A percentile compares a stretch with the other conserved stretches of the same genome.
phyloP scores from a whole-genome alignment of 2,329 filamentous ascomycete genomes.

The Corynespora cassiicola region DNA sequence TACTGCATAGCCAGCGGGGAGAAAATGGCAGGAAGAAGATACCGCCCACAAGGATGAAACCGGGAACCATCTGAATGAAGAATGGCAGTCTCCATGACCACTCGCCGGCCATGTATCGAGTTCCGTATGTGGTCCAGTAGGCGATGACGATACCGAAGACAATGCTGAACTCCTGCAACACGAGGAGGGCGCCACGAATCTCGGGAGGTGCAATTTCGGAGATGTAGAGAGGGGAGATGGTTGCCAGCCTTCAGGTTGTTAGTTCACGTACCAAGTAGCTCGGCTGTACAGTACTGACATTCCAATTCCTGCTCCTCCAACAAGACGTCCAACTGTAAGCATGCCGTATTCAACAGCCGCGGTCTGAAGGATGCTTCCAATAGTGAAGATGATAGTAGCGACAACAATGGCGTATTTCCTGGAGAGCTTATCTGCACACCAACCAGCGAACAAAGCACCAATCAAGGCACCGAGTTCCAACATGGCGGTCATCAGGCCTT shows the following conservation, averaged over 20 bases:
- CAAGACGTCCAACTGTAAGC: slow-evolving; percentile 57
- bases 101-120: slow-evolving; percentile 50
- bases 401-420: slow-evolving; percentile 60
- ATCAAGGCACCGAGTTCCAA: slow-evolving; percentile 60
- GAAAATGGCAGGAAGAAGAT: slow-evolving; percentile 61
- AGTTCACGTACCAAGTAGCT: slow-evolving; percentile 7
- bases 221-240: slow-evolving; percentile 60
- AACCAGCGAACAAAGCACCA: slow-evolving; percentile 47
- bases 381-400: slow-evolving; percentile 58
- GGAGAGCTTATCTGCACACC: slow-evolving; percentile 60
- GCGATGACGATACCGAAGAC: slow-evolving; percentile 58
- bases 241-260: slow-evolving; percentile 27
- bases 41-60: slow-evolving; percentile 46
- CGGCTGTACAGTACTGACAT: slow-evolving; percentile 44
- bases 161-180: slow-evolving; percentile 56
- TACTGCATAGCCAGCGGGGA: slow-evolving; percentile 60
- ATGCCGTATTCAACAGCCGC: slow-evolving; percentile 58
- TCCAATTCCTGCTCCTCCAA: slow-evolving; percentile 60
- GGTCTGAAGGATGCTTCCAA: slow-evolving; percentile 60
- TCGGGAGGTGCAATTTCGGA: slow-evolving; percentile 59
- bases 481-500: slow-evolving; percentile 60
- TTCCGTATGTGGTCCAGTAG: slow-evolving; percentile 63
- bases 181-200: slow-evolving; percentile 57
- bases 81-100: slow-evolving; percentile 57
- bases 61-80: slow-evolving; percentile 53